phyloP scores from a whole-genome alignment of 2,329 filamentous ascomycete species.

The Rhytidhysteron rufulum region DNA sequence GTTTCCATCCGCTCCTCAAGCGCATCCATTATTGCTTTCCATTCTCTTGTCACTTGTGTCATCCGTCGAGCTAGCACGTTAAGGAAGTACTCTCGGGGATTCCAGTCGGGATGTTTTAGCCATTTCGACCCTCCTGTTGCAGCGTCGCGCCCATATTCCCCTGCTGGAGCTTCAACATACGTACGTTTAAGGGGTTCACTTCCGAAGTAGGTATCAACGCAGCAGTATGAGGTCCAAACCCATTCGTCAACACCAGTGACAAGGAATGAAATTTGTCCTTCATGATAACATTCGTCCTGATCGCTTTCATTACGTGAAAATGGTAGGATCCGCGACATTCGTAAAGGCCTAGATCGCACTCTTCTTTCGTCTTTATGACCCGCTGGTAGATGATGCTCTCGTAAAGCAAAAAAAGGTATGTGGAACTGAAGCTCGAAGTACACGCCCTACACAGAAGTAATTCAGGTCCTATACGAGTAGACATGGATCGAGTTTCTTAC shows the following conservation, averaged over 20 bases:
- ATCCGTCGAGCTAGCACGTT: slow-evolving; percentile 1
- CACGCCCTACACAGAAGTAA: not conserved
- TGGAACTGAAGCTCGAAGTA: slow-evolving; percentile 1
- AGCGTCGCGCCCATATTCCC: not conserved
- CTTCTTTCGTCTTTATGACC: not conserved
- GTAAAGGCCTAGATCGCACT: not conserved
- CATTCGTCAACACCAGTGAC: slow-evolving; percentile 8
- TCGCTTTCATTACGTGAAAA: not conserved
- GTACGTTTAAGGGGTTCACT: not conserved
- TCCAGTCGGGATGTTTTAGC: slow-evolving; percentile 1
- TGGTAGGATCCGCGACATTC: not conserved
- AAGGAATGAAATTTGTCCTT: slow-evolving; percentile 7
- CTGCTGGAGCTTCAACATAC: not conserved
- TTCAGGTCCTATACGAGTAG: not conserved
- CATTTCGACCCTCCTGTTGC: not conserved
- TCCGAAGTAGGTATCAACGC: slow-evolving; percentile 7
- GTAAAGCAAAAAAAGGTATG: slow-evolving; percentile 2
- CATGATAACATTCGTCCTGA: slow-evolving; percentile 1
- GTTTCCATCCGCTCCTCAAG: slow-evolving; percentile 3
- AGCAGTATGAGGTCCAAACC: slow-evolving; percentile 9
- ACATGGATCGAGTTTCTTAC: not conserved
- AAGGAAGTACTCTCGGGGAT: slow-evolving; percentile 5
- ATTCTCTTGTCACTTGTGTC: slow-evolving; percentile 5
- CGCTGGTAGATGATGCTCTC: not conserved
- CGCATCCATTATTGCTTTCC: slow-evolving; percentile 1